Percentiles rank a stretch among this genome's conserved stretches.
Evolutionary conservation across 768 basidiomycete genomes (phyloP).

Genomic region (Pholiota conissans): DNA sequence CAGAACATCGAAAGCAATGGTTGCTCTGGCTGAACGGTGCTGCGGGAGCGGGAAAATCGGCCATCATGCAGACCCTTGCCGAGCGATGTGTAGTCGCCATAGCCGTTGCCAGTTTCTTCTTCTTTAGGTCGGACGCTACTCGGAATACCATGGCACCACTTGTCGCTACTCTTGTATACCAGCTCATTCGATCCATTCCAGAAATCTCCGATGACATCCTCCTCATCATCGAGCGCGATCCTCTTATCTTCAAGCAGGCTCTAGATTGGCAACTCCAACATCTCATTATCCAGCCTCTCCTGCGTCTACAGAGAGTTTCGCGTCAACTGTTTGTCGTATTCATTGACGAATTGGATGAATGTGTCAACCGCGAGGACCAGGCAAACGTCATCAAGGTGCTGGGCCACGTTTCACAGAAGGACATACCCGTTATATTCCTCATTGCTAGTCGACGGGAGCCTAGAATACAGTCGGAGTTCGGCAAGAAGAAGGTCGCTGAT

Average conservation of each 20-base stretch:
- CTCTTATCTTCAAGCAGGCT: background rate
- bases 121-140: background rate
- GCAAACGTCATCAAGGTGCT: background rate
- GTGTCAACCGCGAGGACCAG: background rate
- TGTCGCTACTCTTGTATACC: background rate
- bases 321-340: background rate
- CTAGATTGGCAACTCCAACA: background rate
- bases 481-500: no score
- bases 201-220: background rate
- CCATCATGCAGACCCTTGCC: background rate
- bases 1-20: background rate
- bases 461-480: background rate
- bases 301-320: background rate
- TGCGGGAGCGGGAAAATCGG: background rate
- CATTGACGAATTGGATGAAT: background rate
- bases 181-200: background rate
- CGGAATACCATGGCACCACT: background rate
- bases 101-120: background rate
- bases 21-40: background rate
- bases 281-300: background rate
- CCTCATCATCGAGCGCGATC: background rate
- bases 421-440: no score
- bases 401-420: background rate
- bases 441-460: background rate
- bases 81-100: background rate